Evolutionary conservation across 768 basidiomycete species (phyloP).

Genomic region (Boletus insuetus): DNA sequence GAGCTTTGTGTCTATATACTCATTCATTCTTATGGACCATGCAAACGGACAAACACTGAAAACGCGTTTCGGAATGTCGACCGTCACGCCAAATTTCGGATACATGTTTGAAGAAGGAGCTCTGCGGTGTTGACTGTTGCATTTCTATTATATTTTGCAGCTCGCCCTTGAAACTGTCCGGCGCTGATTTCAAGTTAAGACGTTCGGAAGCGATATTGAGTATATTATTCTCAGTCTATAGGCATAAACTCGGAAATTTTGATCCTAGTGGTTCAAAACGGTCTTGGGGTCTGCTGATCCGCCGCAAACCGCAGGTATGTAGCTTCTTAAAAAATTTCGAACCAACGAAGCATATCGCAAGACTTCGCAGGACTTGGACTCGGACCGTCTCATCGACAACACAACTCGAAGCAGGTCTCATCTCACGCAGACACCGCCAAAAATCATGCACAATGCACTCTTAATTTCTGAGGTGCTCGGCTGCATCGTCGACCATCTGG

Average conservation of each 20-base stretch:
- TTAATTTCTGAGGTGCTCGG: slow-evolving; percentile 3
- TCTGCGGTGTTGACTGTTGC: slow-evolving; percentile 61
- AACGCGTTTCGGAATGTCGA: slow-evolving; percentile 2
- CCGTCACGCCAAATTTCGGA: slow-evolving; percentile 53
- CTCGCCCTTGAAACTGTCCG: slow-evolving; percentile 28
- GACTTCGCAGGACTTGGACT: too few species aligned
- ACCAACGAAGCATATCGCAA: too few species aligned
- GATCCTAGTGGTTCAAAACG: slow-evolving; percentile 26
- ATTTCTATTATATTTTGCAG: slow-evolving; percentile 71
- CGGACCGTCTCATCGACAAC: too few species aligned
- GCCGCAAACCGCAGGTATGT: too few species aligned
- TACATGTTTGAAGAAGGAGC: slow-evolving; percentile 59
- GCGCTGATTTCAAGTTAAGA: slow-evolving; percentile 44
- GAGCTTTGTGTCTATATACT: too few species aligned
- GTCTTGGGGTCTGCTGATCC: too few species aligned
- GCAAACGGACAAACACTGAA: too few species aligned
- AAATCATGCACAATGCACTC: not conserved
- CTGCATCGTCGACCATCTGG: not conserved
- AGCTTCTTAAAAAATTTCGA: too few species aligned
- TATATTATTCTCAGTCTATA: too few species aligned
- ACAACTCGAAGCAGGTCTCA: too few species aligned
- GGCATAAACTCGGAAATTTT: slow-evolving; percentile 27
- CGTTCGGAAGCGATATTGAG: slow-evolving; percentile 55
- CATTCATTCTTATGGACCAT: too few species aligned
- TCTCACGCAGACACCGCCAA: too few species aligned